Evolutionary conservation across 2,329 filamentous ascomycete genomes (phyloP), one percentile per base, ranked within the genome.

Genomic region (Phaeosphaeria sp.): DNA sequence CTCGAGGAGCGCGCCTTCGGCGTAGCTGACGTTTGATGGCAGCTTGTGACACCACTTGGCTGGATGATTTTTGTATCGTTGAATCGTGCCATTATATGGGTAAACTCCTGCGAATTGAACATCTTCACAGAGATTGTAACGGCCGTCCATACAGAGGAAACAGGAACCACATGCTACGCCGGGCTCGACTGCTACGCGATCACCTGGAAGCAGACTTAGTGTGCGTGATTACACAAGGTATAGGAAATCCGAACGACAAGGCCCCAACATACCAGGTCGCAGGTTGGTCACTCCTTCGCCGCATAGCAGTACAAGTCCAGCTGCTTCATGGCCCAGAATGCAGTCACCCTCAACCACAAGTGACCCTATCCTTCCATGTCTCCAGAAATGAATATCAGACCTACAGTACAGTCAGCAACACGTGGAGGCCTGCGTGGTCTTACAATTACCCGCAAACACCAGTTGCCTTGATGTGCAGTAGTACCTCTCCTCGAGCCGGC

Each of bases 361-460:
- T 1, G 83, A 81, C 2, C 89, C 88, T 66, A 90, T 90, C 13
- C 82, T 77, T 22, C 88, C 88, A 0, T 81, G 78, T 65, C 87
- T 87, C 88, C 88, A 90, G 64, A 89, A 88, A 70, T 90, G 88
- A 62, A 90, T 83, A 65, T 90, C 88, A 0, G 87, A 89, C 42
- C 84, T 86, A 57, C 13, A 15, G 6, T 11, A 13, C 15, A 9
- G 4, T 69, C 22, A 64, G 44, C 18, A 36, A 39, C 9, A 15
- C 25, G 25, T 27, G 9, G 25, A 27, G 25, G 4, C 5, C 25
- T 27, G 9, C 5, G 2, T 1, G 6, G 0, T 22, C n/a, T 6
- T 9, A 2, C 6, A 17, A 75, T 66, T 74, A 87, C 81, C 87
- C 87, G 74, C 87, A 89, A 39, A 89, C 85, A 44, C 87, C 87